Evolutionary conservation across 257 asterid genomes (phyloP).

Genomic region (Cynanchum wilfordii): DNA sequence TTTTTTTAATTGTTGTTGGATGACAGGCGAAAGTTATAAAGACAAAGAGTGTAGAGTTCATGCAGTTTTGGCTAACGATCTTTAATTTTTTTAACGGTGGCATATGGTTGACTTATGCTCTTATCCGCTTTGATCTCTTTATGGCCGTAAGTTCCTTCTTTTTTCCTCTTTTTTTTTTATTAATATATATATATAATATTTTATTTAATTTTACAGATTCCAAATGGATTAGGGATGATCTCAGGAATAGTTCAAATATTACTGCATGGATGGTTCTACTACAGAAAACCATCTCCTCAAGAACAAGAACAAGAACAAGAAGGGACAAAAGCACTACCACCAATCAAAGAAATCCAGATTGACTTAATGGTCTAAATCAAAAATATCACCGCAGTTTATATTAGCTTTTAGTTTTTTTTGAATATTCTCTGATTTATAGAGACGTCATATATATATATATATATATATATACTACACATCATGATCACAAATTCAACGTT

Average conservation of each 20-base stretch:
- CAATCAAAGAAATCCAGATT: background rate
- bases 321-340: background rate
- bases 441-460: too few species aligned
- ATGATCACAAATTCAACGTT: too few species aligned
- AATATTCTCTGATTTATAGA: too few species aligned
- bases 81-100: background rate
- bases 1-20: too few species aligned
- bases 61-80: constrained; percentile 3
- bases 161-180: too few species aligned
- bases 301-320: too few species aligned
- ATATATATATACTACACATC: too few species aligned
- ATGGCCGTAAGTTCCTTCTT: background rate
- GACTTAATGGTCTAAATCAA: background rate
- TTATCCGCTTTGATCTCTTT: background rate
- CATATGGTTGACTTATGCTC: constrained; percentile 6
- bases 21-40: background rate
- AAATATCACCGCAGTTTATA: too few species aligned
- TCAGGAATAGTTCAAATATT: background rate
- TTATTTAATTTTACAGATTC: background rate
- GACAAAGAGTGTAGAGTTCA: constrained; percentile 7
- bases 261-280: background rate
- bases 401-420: too few species aligned
- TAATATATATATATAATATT: too few species aligned
- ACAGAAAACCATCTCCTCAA: background rate
- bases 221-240: background rate